These are phyloP conservation scores for Ascoidea asiatica DNA, from an alignment of 805 yeast genomes.

Conservation along the genomic window DNA sequence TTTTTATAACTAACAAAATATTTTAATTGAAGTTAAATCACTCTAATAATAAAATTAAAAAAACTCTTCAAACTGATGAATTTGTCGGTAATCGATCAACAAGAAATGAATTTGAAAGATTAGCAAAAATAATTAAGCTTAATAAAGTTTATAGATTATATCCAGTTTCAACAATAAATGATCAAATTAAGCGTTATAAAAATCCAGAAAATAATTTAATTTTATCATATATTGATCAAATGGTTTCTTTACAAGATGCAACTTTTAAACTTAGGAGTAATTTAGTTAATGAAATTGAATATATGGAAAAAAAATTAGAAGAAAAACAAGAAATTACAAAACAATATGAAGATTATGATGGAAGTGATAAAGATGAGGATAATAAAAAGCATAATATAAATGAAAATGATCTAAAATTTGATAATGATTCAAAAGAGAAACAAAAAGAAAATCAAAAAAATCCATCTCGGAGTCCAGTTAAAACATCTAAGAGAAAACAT, in stretches of 20 bases:
- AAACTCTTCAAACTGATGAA: no score
- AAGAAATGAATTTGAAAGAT: slow-evolving; percentile 7
- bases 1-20: no score
- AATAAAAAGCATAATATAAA: not conserved
- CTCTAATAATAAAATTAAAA: no score
- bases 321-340: not conserved
- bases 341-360: not conserved
- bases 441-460: no score
- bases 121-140: slow-evolving; percentile 4
- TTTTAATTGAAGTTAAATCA: no score
- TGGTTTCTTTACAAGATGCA: not conserved
- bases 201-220: slow-evolving; percentile 7
- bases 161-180: slow-evolving; percentile 8
- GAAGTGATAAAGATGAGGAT: no score
- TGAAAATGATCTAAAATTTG: not conserved
- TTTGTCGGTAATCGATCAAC: no score
- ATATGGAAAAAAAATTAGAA: not conserved
- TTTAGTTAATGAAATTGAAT: not conserved
- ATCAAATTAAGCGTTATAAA: slow-evolving; percentile 9
- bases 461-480: not conserved
- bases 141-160: slow-evolving; percentile 10
- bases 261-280: not conserved
- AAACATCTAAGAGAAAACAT: no score
- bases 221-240: slow-evolving; percentile 8
- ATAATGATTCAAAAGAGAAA: not conserved